phyloP scores from a whole-genome alignment of 2,329 filamentous ascomycete species.

The Davidsoniella eucalypti region DNA sequence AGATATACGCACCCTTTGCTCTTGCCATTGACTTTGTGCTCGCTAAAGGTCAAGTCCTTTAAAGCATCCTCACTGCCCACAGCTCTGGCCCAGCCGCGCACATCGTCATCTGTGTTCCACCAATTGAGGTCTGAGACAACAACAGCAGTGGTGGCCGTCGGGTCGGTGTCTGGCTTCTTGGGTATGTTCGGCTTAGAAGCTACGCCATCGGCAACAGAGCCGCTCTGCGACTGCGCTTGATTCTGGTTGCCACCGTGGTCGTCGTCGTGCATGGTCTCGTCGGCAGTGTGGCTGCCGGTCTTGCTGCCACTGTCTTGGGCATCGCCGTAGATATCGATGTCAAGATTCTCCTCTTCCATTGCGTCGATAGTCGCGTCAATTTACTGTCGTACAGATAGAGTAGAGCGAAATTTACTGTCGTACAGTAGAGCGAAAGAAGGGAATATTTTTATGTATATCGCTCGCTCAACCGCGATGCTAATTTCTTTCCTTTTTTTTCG shows the following conservation, averaged over 20 bases:
- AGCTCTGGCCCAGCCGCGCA: slow-evolving; percentile 69
- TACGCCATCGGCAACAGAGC: slow-evolving; percentile 21
- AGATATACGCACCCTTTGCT: slow-evolving; percentile 65
- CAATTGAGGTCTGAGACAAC: slow-evolving; percentile 83
- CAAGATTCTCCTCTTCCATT: slow-evolving; percentile 57
- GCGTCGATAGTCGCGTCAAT: slow-evolving; percentile 1
- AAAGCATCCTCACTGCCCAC: slow-evolving; percentile 72
- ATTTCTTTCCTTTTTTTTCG: not conserved
- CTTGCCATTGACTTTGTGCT: slow-evolving; percentile 98
- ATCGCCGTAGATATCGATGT: slow-evolving; percentile 58
- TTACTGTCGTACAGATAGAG: too few relatives aligned
- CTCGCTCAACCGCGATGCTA: not conserved
- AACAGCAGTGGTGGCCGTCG: slow-evolving; percentile 48
- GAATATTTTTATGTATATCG: not conserved
- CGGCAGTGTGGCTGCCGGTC: slow-evolving; percentile 10
- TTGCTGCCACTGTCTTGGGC: slow-evolving; percentile 23
- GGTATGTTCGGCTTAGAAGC: slow-evolving; percentile 25
- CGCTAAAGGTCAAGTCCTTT: slow-evolving; percentile 88
- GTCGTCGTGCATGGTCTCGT: slow-evolving; percentile 8
- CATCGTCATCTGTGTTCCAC: slow-evolving; percentile 94
- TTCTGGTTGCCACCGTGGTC: not conserved
- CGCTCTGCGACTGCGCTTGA: slow-evolving; percentile 19
- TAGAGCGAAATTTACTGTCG: too few relatives aligned
- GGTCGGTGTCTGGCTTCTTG: slow-evolving; percentile 24
- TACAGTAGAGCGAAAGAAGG: too few relatives aligned